phyloP scores from a whole-genome alignment of 164 flowering plant genomes.

The Warburgia ugandensis region DNA sequence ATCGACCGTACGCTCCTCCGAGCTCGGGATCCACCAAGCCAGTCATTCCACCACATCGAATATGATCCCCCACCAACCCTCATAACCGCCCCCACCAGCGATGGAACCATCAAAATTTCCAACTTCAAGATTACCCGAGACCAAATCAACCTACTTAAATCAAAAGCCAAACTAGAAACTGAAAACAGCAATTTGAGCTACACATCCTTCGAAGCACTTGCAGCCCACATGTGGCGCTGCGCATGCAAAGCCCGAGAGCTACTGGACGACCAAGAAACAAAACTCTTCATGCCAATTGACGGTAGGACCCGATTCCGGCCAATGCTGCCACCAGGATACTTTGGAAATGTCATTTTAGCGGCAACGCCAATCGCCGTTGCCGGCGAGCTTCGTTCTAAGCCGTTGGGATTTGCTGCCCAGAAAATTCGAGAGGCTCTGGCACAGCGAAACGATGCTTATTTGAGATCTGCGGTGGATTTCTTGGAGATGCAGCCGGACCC shows the following conservation, averaged over 20 bases:
- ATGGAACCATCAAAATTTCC: conserved; percentile 3
- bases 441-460: too few species aligned
- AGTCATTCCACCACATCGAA: conserved; percentile 47
- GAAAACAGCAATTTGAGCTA: conserved; percentile 30
- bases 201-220: conserved; percentile 20
- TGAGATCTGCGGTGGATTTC: too few species aligned
- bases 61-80: conserved; percentile 51
- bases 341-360: conserved; percentile 22
- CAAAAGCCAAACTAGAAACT: conserved; percentile 32
- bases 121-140: conserved; percentile 36
- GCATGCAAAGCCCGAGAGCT: conserved; percentile 23
- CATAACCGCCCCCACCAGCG: not conserved
- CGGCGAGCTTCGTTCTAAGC: too few species aligned
- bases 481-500: too few species aligned
- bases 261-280: conserved; percentile 14
- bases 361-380: conserved; percentile 1
- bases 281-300: conserved; percentile 11
- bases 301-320: conserved; percentile 18
- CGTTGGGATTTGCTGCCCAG: too few species aligned
- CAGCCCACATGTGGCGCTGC: conserved; percentile 34
- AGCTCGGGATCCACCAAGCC: conserved; percentile 48
- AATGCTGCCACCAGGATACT: conserved; percentile 18
- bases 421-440: too few species aligned
- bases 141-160: conserved; percentile 36
- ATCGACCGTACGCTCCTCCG: conserved; percentile 61